A percentile compares a stretch with the other conserved stretches of the same genome.
These are phyloP conservation scores for Lichtheimia ramosa DNA, from an alignment of 371 early-diverging fungal genomes.

Conservation along the genomic window DNA sequence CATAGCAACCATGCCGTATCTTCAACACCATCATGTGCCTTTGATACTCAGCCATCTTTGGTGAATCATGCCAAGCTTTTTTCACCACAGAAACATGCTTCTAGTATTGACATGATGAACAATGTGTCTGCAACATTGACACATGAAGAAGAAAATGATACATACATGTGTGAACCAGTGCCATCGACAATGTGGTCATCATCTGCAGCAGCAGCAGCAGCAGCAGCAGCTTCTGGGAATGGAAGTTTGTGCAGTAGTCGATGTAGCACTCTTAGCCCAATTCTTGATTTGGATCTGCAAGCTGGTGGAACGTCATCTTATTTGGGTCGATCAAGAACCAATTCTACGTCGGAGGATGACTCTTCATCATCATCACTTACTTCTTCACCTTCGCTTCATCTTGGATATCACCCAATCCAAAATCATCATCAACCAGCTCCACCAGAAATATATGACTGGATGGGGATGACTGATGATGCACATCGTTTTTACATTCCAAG, in stretches of 20 bases:
- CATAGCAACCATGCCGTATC: not conserved
- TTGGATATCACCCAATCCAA: not conserved
- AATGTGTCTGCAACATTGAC: too few relatives aligned
- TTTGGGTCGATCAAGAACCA: constrained; percentile 7
- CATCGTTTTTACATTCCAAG: not conserved
- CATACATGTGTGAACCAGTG: too few relatives aligned
- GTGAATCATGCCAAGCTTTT: too few relatives aligned
- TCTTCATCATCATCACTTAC: constrained; percentile 27
- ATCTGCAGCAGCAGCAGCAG: not conserved
- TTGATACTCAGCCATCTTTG: too few relatives aligned
- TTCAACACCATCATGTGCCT: not conserved
- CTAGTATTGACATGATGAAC: not conserved
- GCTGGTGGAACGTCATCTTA: not conserved
- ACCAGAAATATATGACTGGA: constrained; percentile 2
- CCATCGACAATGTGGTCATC: too few relatives aligned
- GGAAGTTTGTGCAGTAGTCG: constrained; percentile 15
- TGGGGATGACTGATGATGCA: not conserved
- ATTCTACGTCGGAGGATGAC: constrained; percentile 18
- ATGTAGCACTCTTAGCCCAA: constrained; percentile 33
- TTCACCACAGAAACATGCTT: constrained; percentile 11
- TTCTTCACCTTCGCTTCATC: constrained; percentile 26
- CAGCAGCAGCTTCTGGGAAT: constrained; percentile 4
- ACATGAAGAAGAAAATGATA: too few relatives aligned
- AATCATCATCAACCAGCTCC: not conserved
- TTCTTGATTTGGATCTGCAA: constrained; percentile 11